Conservation (phyloP, 164 flowering plant species). For the Chimonanthus salicifolius region DNA sequence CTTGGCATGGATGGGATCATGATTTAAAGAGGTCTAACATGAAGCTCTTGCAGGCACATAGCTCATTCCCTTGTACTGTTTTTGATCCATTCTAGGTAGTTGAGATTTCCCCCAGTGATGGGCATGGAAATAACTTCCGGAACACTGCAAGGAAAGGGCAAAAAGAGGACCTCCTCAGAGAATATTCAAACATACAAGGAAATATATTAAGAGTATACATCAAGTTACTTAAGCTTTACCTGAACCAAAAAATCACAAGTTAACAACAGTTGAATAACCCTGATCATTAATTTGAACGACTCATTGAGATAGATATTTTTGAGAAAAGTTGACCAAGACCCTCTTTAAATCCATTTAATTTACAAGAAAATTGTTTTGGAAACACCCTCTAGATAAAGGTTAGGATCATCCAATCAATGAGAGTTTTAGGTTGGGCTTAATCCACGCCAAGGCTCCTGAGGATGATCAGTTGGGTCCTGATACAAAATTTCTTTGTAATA, state of each 20-base stretch:
- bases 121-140: constrained; percentile 17
- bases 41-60: neutral
- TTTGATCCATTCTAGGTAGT: constrained; percentile 16
- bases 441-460: neutral
- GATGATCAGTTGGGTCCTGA: neutral
- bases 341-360: neutral
- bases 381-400: neutral
- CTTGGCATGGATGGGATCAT: neutral
- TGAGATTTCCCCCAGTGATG: constrained; percentile 8
- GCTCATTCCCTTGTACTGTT: constrained; percentile 12
- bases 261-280: neutral
- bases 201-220: neutral
- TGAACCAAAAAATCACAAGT: too few relatives aligned
- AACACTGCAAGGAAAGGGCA: constrained; percentile 1
- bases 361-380: too few relatives aligned
- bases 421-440: neutral
- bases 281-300: neutral
- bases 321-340: neutral
- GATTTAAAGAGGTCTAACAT: neutral
- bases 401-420: neutral
- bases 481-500: neutral
- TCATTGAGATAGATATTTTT: neutral
- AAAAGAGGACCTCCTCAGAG: neutral
- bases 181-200: too few relatives aligned
- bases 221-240: neutral